Base-by-base conservation (phyloP, 108 stramenopile genomes). In the Hondaea fermentalgiana region DNA sequence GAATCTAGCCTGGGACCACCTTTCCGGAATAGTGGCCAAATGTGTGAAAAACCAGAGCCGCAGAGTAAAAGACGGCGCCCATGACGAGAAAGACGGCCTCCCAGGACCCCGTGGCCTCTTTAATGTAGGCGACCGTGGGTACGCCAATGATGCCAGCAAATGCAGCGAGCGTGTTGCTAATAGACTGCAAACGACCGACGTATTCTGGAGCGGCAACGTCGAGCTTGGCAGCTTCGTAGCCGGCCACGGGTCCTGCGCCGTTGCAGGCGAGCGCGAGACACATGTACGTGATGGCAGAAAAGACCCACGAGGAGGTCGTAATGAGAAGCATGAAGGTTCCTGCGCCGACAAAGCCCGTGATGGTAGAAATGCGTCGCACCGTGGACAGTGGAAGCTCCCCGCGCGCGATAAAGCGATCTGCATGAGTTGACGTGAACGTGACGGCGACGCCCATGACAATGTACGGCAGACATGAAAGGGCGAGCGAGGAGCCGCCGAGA, bases 21-120 rank as follows among this genome's bases (percentile, higher is more conserved):
- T 83, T 83, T 47, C 76, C 76, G n/a, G 76, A 25, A 23, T 83
- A 83, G 76, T 83, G 76, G 12, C 76, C 76, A 53, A 83, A 83
- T 23, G 49, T 83, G 76, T 83, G 51, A 53, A 83, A 83, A 1
- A 83, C 76, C 44, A 83, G 49, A 6, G 76, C 76, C 51, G 76
- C 76, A 6, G 76, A 83, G 76, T 83, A 83, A 4, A 83, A 83
- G n/a, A 83, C 76, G 51, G 28, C 23, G 28, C 49, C 12, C 51
- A 83, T 83, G 76, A 23, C 45, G 25, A 47, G 51, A 83, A 83
- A 83, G 45, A 83, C 76, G 4, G 49, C 51, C n/a, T 83, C 51
- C 76, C 76, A 83, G 76, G 49, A 53, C 12, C 76, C 76, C 16
- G 76, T 83, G 45, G 76, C 51, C 76, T 47, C 51, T 23, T 83